phyloP scores from a whole-genome alignment of 2,329 filamentous ascomycete species.

The Leptographium procerum region DNA sequence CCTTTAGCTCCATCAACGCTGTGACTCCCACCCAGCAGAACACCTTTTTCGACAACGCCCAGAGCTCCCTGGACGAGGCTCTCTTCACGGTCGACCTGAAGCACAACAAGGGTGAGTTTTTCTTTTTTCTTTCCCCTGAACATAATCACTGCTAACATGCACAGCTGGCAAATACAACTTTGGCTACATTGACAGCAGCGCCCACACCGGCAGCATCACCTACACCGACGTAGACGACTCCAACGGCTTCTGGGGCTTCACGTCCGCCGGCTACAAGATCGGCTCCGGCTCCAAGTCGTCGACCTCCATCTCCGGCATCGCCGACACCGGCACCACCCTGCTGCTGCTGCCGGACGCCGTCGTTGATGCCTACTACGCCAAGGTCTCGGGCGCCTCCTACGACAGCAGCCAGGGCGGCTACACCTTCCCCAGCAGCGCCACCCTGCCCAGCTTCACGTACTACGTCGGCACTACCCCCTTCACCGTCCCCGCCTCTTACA shows the following conservation, averaged over 20 bases:
- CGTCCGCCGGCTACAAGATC: slow-evolving; percentile 20
- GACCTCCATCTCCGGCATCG: slow-evolving; percentile 30
- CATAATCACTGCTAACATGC: background rate
- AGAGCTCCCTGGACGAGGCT: slow-evolving; percentile 17
- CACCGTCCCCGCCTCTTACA: slow-evolving; percentile 35
- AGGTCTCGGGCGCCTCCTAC: slow-evolving; percentile 31
- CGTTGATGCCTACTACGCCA: slow-evolving; percentile 38
- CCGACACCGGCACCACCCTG: slow-evolving; percentile 50
- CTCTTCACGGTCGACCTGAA: slow-evolving; percentile 23
- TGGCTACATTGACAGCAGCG: slow-evolving; percentile 41
- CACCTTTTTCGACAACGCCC: slow-evolving; percentile 25
- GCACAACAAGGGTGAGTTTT: slow-evolving; percentile 21
- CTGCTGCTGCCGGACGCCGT: slow-evolving; percentile 37
- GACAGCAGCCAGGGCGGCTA: slow-evolving; percentile 32
- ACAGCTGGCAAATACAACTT: slow-evolving; percentile 37
- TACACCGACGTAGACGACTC: slow-evolving; percentile 36
- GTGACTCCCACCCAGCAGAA: slow-evolving; percentile 16
- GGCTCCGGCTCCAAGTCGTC: slow-evolving; percentile 16
- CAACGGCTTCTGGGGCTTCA: slow-evolving; percentile 27
- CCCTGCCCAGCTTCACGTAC: slow-evolving; percentile 37
- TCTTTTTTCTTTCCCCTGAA: background rate
- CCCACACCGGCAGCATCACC: slow-evolving; percentile 41
- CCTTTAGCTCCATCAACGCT: slow-evolving; percentile 20
- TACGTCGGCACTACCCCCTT: slow-evolving; percentile 31
- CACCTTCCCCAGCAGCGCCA: slow-evolving; percentile 37